phyloP scores from a whole-genome alignment of 2,329 filamentous ascomycete species.

The Trichocomaceae sp. region DNA sequence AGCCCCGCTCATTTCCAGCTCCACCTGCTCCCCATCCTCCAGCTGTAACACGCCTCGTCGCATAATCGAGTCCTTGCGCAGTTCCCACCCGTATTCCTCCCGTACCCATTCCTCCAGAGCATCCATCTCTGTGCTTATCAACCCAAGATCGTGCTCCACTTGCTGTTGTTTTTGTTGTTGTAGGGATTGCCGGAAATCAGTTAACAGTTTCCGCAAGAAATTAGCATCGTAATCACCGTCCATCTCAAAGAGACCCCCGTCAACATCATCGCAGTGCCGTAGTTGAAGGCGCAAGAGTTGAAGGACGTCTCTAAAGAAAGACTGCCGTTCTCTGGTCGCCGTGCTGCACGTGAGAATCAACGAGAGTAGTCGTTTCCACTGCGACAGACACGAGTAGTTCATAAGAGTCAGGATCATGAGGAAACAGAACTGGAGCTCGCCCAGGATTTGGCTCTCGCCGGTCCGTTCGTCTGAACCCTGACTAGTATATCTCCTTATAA shows the following conservation, averaged over 20 bases:
- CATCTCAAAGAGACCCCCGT: constrained; percentile 57
- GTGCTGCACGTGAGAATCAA: constrained; percentile 52
- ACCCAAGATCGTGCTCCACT: neutral
- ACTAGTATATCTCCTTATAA: constrained; percentile 37
- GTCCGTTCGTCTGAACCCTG: constrained; percentile 25
- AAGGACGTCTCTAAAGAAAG: constrained; percentile 49
- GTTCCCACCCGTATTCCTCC: constrained; percentile 52
- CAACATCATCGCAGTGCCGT: constrained; percentile 51
- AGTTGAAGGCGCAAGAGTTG: constrained; percentile 48
- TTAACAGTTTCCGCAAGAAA: constrained; percentile 48
- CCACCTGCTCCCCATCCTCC: constrained; percentile 58
- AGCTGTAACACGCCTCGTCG: constrained; percentile 53
- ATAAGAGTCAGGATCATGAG: constrained; percentile 57
- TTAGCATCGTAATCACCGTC: constrained; percentile 45
- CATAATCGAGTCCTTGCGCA: constrained; percentile 47
- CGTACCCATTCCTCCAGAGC: constrained; percentile 51
- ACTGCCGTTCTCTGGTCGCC: constrained; percentile 44
- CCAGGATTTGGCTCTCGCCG: constrained; percentile 41
- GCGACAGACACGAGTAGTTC: constrained; percentile 60
- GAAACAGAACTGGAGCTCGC: constrained; percentile 58
- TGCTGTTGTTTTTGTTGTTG: constrained; percentile 24
- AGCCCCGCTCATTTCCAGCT: constrained; percentile 49
- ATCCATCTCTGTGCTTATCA: constrained; percentile 39
- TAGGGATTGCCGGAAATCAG: constrained; percentile 46
- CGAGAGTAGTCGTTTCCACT: constrained; percentile 56